phyloP scores from a whole-genome alignment of 2,329 filamentous ascomycete species.

The Ceratocystis diversiconidia region DNA sequence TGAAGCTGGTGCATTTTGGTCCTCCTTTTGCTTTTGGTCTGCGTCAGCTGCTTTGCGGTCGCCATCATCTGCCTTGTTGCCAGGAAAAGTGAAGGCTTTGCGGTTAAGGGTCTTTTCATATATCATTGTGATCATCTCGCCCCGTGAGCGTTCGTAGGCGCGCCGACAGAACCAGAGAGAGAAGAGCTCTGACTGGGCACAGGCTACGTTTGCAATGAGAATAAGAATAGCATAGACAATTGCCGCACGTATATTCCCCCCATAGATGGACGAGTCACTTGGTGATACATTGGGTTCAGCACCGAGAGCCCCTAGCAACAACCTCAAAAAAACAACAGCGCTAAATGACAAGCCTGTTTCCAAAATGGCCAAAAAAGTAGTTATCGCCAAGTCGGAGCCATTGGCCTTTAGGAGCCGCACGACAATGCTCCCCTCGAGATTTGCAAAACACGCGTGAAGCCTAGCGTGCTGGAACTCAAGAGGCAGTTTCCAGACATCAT shows the following conservation, averaged over 20 bases:
- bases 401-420: conserved; percentile 59
- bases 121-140: conserved; percentile 72
- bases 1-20: conserved; percentile 36
- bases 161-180: conserved; percentile 71
- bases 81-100: conserved; percentile 38
- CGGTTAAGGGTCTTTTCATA: conserved; percentile 63
- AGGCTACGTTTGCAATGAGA: conserved; percentile 44
- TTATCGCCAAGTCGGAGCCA: conserved; percentile 60
- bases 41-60: conserved; percentile 15
- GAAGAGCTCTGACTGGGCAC: conserved; percentile 52
- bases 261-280: background rate
- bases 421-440: conserved; percentile 58
- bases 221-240: conserved; percentile 46
- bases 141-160: conserved; percentile 68
- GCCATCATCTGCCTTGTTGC: conserved; percentile 21
- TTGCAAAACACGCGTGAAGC: conserved; percentile 60
- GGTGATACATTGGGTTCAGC: background rate
- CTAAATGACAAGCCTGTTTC: conserved; percentile 43
- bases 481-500: conserved; percentile 68
- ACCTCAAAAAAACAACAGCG: conserved; percentile 56
- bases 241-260: conserved; percentile 8
- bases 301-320: conserved; percentile 35
- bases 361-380: conserved; percentile 48
- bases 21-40: conserved; percentile 16
- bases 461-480: conserved; percentile 70